Conservation (phyloP, 2,329 filamentous ascomycete species). For the Fusarium cicatricum region DNA sequence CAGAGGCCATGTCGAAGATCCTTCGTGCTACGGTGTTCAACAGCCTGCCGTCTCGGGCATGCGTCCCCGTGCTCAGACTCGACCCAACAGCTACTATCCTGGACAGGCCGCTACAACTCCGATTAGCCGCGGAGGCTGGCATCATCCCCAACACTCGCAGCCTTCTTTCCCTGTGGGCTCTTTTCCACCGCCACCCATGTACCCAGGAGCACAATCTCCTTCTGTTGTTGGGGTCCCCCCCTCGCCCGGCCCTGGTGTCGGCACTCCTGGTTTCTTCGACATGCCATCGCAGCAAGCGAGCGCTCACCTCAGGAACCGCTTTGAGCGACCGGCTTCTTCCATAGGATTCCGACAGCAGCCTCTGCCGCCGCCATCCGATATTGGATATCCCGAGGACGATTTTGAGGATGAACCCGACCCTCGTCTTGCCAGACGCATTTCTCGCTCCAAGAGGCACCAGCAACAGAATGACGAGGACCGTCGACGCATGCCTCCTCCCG, state of each 20-base stretch:
- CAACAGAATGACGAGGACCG: slow-evolving; percentile 53
- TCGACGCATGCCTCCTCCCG: slow-evolving; percentile 59
- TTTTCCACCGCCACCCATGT: slow-evolving; percentile 45
- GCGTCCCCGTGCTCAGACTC: slow-evolving; percentile 46
- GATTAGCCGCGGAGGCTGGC: slow-evolving; percentile 41
- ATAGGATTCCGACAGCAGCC: slow-evolving; percentile 49
- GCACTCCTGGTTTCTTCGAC: slow-evolving; percentile 45
- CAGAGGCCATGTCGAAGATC: slow-evolving; percentile 47
- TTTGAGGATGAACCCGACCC: slow-evolving; percentile 53
- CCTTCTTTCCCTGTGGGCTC: slow-evolving; percentile 40
- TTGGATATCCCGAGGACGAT: slow-evolving; percentile 50
- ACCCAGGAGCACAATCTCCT: slow-evolving; percentile 37
- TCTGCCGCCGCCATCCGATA: slow-evolving; percentile 35
- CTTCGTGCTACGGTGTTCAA: slow-evolving; percentile 48
- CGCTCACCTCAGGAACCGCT: slow-evolving; percentile 45
- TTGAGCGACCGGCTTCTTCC: slow-evolving; percentile 50
- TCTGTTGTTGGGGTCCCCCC: slow-evolving; percentile 39
- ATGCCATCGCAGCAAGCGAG: slow-evolving; percentile 41
- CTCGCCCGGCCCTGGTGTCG: slow-evolving; percentile 39
- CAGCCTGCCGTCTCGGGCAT: slow-evolving; percentile 44
- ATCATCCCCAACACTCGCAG: slow-evolving; percentile 37
- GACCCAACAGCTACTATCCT: slow-evolving; percentile 49
- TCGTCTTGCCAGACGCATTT: slow-evolving; percentile 52
- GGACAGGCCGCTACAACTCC: slow-evolving; percentile 43
- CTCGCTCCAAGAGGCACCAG: slow-evolving; percentile 49